A percentile compares a stretch with the other conserved stretches of the same genome.
Evolutionary conservation across 306 rosid species (phyloP).

Genomic region (Quercus cerris): DNA sequence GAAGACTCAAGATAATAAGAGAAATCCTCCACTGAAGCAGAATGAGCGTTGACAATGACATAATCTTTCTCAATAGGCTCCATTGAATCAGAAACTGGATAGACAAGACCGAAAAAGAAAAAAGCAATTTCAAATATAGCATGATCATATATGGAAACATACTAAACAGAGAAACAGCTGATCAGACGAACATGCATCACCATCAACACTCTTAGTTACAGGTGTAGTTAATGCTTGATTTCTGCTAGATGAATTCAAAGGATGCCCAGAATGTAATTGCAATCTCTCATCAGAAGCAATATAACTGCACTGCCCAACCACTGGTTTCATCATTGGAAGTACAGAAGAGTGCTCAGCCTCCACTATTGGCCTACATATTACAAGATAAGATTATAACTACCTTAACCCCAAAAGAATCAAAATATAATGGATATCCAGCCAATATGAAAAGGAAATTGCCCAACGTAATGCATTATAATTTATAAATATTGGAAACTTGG

Average conservation of each 20-base stretch:
- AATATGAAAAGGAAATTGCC: slow-evolving; percentile 1
- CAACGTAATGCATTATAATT: not conserved
- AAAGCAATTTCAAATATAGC: slow-evolving; percentile 25
- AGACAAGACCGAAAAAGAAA: slow-evolving; percentile 8
- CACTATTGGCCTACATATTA: slow-evolving; percentile 37
- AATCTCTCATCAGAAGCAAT: slow-evolving; percentile 25
- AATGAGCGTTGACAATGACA: slow-evolving; percentile 63
- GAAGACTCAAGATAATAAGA: slow-evolving; percentile 62
- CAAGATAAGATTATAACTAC: slow-evolving; percentile 22
- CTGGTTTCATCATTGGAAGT: slow-evolving; percentile 29
- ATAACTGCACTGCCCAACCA: slow-evolving; percentile 25
- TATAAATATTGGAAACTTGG: not conserved
- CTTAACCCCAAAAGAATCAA: not conserved
- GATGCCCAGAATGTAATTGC: slow-evolving; percentile 33
- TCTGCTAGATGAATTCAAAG: slow-evolving; percentile 28
- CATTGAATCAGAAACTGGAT: slow-evolving; percentile 70
- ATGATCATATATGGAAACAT: slow-evolving; percentile 1
- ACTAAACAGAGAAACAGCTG: slow-evolving; percentile 30
- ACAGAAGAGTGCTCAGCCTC: slow-evolving; percentile 35
- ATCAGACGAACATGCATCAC: slow-evolving; percentile 30
- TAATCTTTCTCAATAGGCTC: slow-evolving; percentile 83
- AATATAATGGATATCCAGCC: slow-evolving; percentile 1
- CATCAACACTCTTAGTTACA: slow-evolving; percentile 27
- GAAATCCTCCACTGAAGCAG: slow-evolving; percentile 54
- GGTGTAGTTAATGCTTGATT: slow-evolving; percentile 25